Percentiles rank a stretch among this genome's conserved stretches.
Evolutionary conservation across 2,329 filamentous ascomycete species (phyloP).

Genomic region (Hypoxylon sp.): DNA sequence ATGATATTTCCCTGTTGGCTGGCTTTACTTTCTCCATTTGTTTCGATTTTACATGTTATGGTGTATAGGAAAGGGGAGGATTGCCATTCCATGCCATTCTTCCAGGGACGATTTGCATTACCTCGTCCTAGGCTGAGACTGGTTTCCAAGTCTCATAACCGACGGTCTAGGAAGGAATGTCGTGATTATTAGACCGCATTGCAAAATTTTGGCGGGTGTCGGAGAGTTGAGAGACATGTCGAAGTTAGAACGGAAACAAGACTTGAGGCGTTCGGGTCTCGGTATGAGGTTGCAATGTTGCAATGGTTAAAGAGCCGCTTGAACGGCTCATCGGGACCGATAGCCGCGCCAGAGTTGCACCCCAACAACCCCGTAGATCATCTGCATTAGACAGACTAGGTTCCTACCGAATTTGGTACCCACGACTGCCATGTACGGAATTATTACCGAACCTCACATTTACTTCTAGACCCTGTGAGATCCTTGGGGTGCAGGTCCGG

Average conservation of each 20-base stretch:
- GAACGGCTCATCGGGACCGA: conserved; percentile 46
- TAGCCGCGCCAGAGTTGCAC: conserved; percentile 30
- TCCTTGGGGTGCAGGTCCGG: conserved; percentile 18
- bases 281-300: conserved; percentile 42
- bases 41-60: not conserved
- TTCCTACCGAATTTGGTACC: conserved; percentile 14
- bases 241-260: conserved; percentile 19
- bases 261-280: conserved; percentile 40
- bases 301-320: conserved; percentile 45
- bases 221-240: conserved; percentile 19
- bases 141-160: conserved; percentile 5
- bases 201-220: conserved; percentile 43
- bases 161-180: conserved; percentile 32
- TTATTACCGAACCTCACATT: conserved; percentile 12
- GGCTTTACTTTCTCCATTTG: not conserved
- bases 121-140: not conserved
- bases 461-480: conserved; percentile 24
- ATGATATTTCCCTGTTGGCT: not conserved
- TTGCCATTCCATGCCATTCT: not conserved
- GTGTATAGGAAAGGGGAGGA: not conserved
- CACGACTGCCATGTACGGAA: conserved; percentile 4
- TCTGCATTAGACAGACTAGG: conserved; percentile 26
- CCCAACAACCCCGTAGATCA: conserved; percentile 11
- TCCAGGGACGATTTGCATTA: not conserved
- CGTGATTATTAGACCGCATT: conserved; percentile 37